phyloP scores from a whole-genome alignment of 2,329 filamentous ascomycete species.

The Beauveria brongniartii region DNA sequence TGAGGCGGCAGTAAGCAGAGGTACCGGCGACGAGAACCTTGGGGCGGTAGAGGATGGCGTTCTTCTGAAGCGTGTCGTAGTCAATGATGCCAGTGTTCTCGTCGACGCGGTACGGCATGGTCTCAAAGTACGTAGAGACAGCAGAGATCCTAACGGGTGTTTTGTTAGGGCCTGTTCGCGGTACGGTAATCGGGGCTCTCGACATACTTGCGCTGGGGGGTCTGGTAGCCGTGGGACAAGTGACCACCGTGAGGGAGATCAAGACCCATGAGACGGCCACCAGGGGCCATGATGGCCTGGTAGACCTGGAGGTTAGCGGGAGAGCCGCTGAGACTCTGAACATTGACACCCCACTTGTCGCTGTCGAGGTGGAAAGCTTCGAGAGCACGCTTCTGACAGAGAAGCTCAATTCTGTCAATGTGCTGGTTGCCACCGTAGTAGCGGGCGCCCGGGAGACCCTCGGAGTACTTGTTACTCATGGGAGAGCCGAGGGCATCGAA shows the following conservation, averaged over 20 bases:
- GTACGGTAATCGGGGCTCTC: background rate
- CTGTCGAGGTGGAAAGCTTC: constrained; percentile 81
- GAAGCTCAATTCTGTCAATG: constrained; percentile 92
- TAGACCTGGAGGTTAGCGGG: constrained; percentile 98
- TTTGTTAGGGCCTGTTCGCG: background rate
- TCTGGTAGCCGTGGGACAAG: constrained; percentile 96
- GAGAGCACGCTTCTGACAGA: constrained; percentile 90
- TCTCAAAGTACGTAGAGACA: constrained; percentile 98
- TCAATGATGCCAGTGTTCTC: constrained; percentile 92
- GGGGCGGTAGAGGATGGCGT: constrained; percentile 84
- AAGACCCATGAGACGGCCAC: constrained; percentile 94
- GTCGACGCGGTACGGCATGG: constrained; percentile 89
- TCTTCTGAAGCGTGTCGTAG: constrained; percentile 86
- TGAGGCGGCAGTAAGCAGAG: constrained; percentile 94
- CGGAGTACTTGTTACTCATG: constrained; percentile 99
- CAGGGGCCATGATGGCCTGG: constrained; percentile 91
- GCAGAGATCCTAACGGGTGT: constrained; percentile 64
- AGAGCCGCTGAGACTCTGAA: constrained; percentile 86
- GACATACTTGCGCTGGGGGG: constrained; percentile 75
- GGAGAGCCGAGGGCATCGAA: constrained; percentile 93
- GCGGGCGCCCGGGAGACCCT: constrained; percentile 94
- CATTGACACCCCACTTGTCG: constrained; percentile 96
- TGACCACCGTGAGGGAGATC: constrained; percentile 93
- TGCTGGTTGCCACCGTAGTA: constrained; percentile 99
- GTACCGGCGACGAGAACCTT: constrained; percentile 96